Evolutionary conservation across 1,139 yeast species (phyloP), one percentile per base, ranked within the genome.

Genomic region (Komagataea norvegica): DNA sequence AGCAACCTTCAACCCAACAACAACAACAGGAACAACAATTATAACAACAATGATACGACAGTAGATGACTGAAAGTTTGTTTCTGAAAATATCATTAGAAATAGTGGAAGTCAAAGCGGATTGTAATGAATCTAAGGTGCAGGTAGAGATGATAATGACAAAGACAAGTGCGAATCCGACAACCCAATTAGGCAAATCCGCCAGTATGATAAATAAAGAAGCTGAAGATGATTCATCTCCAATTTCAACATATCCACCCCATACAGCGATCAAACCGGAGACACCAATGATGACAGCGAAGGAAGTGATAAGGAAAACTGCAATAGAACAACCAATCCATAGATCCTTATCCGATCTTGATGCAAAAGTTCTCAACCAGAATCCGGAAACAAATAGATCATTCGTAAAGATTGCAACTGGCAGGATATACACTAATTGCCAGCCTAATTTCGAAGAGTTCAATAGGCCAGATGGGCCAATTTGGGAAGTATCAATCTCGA

Each of bases 291-390:
- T 69, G 1, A 85, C 74, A 48, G 80, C 74, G 43, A 87, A 70
- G 16, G 69, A 66, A 41, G 83, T 75, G 30, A 79, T 67, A 25
- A 83, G 72, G 42, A 83, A 56, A 0, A 91, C 72, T 1, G 96
- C 95, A 43, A 88, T 63, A 3, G 79, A 67, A 38, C 89, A 77
- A 17, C 94, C 94, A 49, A 85, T 73, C 60, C 74, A 62, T 52
- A 89, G 69, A 55, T 88, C 96, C 51, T 69, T 77, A 60, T 87
- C 77, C 9, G 88, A 66, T 46, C 77, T 75, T 13, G 95, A 81
- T 4, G 97, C 95, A 67, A 89, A 89, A 0, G 97, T 84, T 55
- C 97, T 72, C 48, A 89, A 66, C 97, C 97, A 89, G 59, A 88
- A 88, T 0, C 95, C 95, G 25, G 95, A 77, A 72, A 89, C 67